A percentile compares a stretch with the other conserved stretches of the same genome.
These are phyloP conservation scores for Zasmidium angulare DNA, from an alignment of 2,329 filamentous ascomycete species.

Conservation along the genomic window DNA sequence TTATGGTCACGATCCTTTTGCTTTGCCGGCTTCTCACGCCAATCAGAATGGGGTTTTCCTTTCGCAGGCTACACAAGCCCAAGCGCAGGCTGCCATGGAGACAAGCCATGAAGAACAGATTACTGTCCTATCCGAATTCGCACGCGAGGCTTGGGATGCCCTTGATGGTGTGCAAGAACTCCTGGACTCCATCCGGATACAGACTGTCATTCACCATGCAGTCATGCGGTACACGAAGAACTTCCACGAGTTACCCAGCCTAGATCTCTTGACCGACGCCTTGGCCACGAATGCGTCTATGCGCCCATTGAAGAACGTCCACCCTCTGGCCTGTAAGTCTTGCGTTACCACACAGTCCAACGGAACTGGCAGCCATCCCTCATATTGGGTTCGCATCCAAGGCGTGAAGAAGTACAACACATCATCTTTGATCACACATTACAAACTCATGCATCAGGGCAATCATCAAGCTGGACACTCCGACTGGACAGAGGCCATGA, in stretches of 20 bases:
- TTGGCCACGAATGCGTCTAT: constrained; percentile 43
- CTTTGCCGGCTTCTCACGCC: not conserved
- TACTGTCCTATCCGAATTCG: constrained; percentile 49
- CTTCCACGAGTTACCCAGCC: constrained; percentile 57
- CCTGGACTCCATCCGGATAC: constrained; percentile 61
- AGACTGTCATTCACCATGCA: constrained; percentile 63
- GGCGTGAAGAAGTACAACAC: constrained; percentile 43
- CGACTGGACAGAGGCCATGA: constrained; percentile 63
- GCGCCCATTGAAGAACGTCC: constrained; percentile 44
- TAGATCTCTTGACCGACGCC: constrained; percentile 56
- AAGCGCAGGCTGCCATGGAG: not conserved
- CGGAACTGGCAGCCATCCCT: constrained; percentile 31
- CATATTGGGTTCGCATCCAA: constrained; percentile 36
- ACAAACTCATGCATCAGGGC: constrained; percentile 56
- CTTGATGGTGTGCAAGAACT: constrained; percentile 62
- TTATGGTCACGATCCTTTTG: constrained; percentile 1
- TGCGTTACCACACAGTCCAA: constrained; percentile 27
- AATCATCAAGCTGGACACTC: constrained; percentile 33
- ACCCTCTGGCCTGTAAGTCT: constrained; percentile 44
- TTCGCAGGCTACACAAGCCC: not conserved
- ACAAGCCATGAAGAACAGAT: constrained; percentile 20
- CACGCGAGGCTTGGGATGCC: constrained; percentile 63
- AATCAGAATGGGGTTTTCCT: constrained; percentile 4
- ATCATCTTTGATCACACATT: constrained; percentile 60
- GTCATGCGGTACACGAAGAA: constrained; percentile 57